Base-by-base conservation (phyloP, 2,329 filamentous ascomycete genomes). In the Talaromyces sp. region DNA sequence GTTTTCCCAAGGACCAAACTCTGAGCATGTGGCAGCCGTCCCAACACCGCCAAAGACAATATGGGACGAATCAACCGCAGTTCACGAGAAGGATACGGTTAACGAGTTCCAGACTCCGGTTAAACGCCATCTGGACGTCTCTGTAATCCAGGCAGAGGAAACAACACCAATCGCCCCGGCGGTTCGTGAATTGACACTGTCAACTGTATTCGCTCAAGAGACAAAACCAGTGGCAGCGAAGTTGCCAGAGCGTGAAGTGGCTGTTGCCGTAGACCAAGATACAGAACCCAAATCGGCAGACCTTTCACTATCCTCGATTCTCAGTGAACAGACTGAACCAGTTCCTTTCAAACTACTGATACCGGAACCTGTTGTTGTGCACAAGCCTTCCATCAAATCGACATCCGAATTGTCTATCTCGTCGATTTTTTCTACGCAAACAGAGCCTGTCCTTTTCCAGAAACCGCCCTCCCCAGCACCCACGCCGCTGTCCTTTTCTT, bases 141-240 rank as follows among this genome's bases (percentile, higher is more conserved):
- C 75, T 2, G 64, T 63, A 5, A 70, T 78, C 44, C 62, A 69
- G 30, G 69, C 67, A 6, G 69, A 77, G 63, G 71, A 73, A 56
- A 77, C 74, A 10, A 49, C 61, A 17, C 78, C 77, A 36, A 64
- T 71, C n/a, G 63, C 66, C 6, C 85, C 86, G 2, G 74, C 75
- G 30, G 63, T 86, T 64, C 80, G 82, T 28, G 55, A 61, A 57
- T 51, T 65, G 49, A 47, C 54, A 8, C 27, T 61, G 17, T 61
- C 61, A 22, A 39, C 59, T 11, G 57, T 62, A 15, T 42, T 62
- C 15, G 42, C 51, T 36, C 53, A 65, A 19, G 25, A 25, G 3
- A 64, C 61, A 1, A 52, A 63, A 36, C 67, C 67, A 1, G 61
- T 66, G 13, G 59, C 58, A 17, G 58, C 57, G 36, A 62, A 64